A percentile compares a stretch with the other conserved stretches of the same genome.
Conservation (phyloP, 805 yeast species). For the Saturnispora ahearnii region DNA sequence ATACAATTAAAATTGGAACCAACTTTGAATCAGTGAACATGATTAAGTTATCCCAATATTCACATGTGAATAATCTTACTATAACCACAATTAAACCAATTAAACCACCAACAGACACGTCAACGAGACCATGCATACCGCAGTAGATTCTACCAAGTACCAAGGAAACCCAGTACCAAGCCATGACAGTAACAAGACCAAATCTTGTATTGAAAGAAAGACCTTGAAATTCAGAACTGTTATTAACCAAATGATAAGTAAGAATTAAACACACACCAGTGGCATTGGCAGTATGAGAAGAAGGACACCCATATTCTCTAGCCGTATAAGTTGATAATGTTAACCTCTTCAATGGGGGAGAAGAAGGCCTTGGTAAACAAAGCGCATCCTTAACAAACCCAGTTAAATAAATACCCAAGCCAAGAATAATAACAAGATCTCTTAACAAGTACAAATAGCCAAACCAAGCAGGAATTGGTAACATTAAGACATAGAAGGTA, state of each 20-base stretch:
- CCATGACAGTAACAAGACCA: conserved; percentile 17
- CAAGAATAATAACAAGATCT: conserved; percentile 50
- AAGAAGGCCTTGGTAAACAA: conserved; percentile 85
- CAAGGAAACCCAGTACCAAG: conserved; percentile 52
- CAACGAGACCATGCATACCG: conserved; percentile 95
- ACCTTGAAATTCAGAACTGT: conserved; percentile 12
- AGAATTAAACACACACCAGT: conserved; percentile 63
- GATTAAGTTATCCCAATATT: conserved; percentile 39
- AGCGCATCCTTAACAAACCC: conserved; percentile 77
- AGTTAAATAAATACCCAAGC: conserved; percentile 61
- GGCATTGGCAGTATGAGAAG: conserved; percentile 92
- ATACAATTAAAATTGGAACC: conserved; percentile 32
- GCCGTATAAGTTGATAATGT: conserved; percentile 88
- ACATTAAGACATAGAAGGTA: conserved; percentile 82
- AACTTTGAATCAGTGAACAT: conserved; percentile 15
- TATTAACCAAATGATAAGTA: conserved; percentile 13
- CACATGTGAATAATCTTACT: conserved; percentile 34
- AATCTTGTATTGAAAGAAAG: background rate
- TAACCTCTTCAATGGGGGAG: conserved; percentile 86
- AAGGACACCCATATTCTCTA: conserved; percentile 91
- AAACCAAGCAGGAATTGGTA: conserved; percentile 80
- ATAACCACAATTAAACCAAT: conserved; percentile 51
- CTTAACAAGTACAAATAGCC: conserved; percentile 52
- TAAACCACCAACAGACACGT: conserved; percentile 54
- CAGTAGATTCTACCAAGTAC: conserved; percentile 81